Percentiles rank a stretch among this genome's conserved stretches.
Conservation (phyloP, 179 eudicot species). For the Amaranthus tricolor region DNA sequence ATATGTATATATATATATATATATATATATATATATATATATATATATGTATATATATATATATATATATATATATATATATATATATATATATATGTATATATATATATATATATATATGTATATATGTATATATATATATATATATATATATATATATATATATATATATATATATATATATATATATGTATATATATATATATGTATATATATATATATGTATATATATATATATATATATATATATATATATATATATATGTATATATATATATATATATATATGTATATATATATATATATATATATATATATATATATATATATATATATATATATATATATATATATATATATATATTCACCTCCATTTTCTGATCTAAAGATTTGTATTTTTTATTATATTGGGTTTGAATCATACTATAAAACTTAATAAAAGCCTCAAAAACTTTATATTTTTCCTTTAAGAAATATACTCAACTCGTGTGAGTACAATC, state of each 20-base stretch:
- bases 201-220: conserved; percentile 1
- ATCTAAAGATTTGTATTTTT: neutral
- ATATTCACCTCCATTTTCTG: too few relatives aligned
- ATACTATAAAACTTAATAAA: too few relatives aligned
- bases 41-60: neutral
- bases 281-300: too few relatives aligned
- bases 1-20: neutral
- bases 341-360: too few relatives aligned
- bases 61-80: neutral
- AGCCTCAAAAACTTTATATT: too few relatives aligned
- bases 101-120: neutral
- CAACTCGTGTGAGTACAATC: too few relatives aligned
- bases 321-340: too few relatives aligned
- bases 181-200: conserved; percentile 2
- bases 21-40: neutral
- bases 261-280: neutral
- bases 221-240: conserved; percentile 5
- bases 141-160: neutral
- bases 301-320: too few relatives aligned
- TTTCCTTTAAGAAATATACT: too few relatives aligned
- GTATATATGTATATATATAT: neutral
- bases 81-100: neutral
- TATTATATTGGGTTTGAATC: too few relatives aligned
- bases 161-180: neutral
- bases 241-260: neutral